Evolutionary conservation across 345 rosid species (phyloP), one percentile per base, ranked within the genome.

Genomic region (Citrus unshiu): DNA sequence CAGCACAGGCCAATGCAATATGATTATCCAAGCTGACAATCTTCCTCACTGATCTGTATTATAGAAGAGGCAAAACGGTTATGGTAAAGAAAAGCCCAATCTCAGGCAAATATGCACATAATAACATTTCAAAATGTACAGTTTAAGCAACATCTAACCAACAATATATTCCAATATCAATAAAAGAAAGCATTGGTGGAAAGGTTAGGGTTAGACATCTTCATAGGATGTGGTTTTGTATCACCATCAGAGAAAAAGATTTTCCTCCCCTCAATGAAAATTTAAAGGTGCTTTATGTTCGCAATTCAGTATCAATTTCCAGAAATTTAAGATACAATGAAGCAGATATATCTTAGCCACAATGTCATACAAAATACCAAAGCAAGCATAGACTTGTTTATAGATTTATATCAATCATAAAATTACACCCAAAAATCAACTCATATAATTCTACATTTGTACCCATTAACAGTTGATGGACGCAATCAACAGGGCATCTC

Each of bases 1-100:
- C 95, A 64, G 98, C 97, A 82, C 97, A 91, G 6, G 92, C 98
- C 81, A 95, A 78, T 27, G 97, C 98, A 68, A 95, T 81, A 84
- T 95, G 97, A 77, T 93, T 81, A 79, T 93, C 98, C 85, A 95
- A 84, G 70, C 83, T 85, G 56, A 92, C 98, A 68, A 93, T 92
- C 88, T 95, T 93, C 81, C 95, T 88, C 59, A 93, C 97, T 10
- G 93, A 81, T 80, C 98, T 95, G 91, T 80, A 46, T 51, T 62
- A 18, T 56, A 65, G 27, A 39, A 25, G 10, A 5, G 25, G 22
- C 34, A 34, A 34, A 65, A 34, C 25, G 3, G 25, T 18, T 5
- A 4, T 16, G 2, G 16, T 0, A n/a, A 10, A 40, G 54, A 24
- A 68, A 68, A 39, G 54, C 54, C 72, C 40, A 39, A 24, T 14